Conservation (phyloP, 2,329 filamentous ascomycete genomes). For the Paraconiothyrium brasiliense region DNA sequence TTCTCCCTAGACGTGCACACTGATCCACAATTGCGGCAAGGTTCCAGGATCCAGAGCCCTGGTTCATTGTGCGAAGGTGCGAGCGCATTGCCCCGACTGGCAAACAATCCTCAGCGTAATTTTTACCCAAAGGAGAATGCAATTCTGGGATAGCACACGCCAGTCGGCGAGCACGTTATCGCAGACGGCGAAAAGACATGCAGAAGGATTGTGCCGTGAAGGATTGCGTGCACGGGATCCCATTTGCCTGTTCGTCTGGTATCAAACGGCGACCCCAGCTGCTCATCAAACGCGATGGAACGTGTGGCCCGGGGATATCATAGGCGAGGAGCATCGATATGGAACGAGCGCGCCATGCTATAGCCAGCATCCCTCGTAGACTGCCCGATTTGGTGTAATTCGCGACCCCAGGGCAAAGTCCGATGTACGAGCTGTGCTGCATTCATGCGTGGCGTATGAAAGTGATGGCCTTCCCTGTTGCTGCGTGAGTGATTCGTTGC, state of each 20-base stretch:
- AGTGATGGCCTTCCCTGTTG: too few species aligned
- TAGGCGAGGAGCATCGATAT: neutral
- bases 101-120: neutral
- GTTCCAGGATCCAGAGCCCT: neutral
- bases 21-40: neutral
- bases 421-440: neutral
- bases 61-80: neutral
- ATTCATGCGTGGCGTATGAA: neutral
- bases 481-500: too few species aligned
- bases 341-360: neutral
- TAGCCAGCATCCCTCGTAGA: neutral
- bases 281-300: neutral
- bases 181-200: neutral
- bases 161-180: slow-evolving; percentile 1
- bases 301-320: neutral
- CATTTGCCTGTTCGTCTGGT: neutral
- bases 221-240: neutral
- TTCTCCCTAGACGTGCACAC: neutral
- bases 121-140: neutral
- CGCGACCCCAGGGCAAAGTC: neutral
- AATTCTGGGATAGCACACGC: neutral
- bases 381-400: neutral
- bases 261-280: neutral
- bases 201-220: neutral
- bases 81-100: neutral